phyloP scores from a whole-genome alignment of 805 yeast genomes.

The Jamesozyma piceae region DNA sequence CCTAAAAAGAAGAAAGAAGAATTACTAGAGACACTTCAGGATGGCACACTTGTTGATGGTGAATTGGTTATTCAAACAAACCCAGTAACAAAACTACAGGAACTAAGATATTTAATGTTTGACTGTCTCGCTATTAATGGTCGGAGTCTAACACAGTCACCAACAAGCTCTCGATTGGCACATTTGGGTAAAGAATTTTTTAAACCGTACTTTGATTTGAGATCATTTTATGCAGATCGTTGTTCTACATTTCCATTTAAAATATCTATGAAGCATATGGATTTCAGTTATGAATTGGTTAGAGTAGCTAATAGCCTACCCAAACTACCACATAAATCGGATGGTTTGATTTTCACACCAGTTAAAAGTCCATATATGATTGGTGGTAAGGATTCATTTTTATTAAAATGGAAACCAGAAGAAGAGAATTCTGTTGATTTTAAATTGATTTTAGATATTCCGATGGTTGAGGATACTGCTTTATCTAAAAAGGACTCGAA shows the following conservation, averaged over 20 bases:
- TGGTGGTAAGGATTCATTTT: conserved; percentile 73
- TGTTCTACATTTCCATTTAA: conserved; percentile 76
- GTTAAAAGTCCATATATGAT: conserved; percentile 76
- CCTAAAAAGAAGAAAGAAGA: conserved; percentile 28
- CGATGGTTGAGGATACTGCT: conserved; percentile 27
- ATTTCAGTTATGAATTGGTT: conserved; percentile 65
- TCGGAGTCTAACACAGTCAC: conserved; percentile 54
- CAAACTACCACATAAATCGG: conserved; percentile 75
- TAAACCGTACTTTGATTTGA: conserved; percentile 69
- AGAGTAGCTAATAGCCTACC: conserved; percentile 66
- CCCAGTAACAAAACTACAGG: conserved; percentile 46
- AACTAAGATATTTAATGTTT: conserved; percentile 74
- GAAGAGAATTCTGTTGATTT: conserved; percentile 92
- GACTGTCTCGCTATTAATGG: conserved; percentile 86
- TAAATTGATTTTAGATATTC: conserved; percentile 43
- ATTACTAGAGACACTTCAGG: conserved; percentile 48
- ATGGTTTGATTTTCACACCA: conserved; percentile 90
- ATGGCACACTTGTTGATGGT: conserved; percentile 88
- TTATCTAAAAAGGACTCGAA: conserved; percentile 49
- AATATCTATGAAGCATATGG: conserved; percentile 81
- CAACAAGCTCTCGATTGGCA: conserved; percentile 74
- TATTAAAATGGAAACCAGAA: conserved; percentile 95
- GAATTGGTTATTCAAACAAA: conserved; percentile 72
- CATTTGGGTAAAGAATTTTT: conserved; percentile 73
- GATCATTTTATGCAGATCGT: conserved; percentile 61